Percentiles rank a stretch among this genome's conserved stretches.
phyloP scores from a whole-genome alignment of 345 rosid species.

The Barbarea vulgaris region DNA sequence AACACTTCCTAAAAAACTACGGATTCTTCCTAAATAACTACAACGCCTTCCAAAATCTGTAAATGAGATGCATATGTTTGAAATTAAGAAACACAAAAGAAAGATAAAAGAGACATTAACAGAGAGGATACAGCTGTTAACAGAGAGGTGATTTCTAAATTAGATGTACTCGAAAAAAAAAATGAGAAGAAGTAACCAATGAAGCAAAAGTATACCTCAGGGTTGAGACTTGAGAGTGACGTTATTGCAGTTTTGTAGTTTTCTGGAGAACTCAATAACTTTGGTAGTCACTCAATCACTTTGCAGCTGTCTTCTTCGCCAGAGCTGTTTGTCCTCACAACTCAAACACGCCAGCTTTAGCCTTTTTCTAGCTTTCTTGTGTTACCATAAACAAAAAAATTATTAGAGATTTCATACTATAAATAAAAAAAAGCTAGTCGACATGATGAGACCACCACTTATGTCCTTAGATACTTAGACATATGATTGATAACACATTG shows the following conservation, averaged over 20 bases:
- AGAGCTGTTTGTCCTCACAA: slow-evolving; percentile 25
- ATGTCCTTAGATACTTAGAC: background rate
- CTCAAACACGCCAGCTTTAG: slow-evolving; percentile 24
- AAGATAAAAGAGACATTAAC: too few relatives aligned
- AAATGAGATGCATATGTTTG: too few relatives aligned
- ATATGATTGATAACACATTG: background rate
- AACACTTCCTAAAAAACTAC: too few relatives aligned
- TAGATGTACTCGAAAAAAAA: slow-evolving; percentile 31
- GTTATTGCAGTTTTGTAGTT: slow-evolving; percentile 31
- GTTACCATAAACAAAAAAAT: slow-evolving; percentile 11
- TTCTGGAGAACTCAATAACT: slow-evolving; percentile 10
- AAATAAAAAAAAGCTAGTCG: slow-evolving; percentile 13
- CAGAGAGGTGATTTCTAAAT: slow-evolving; percentile 36
- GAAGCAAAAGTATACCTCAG: slow-evolving; percentile 36
- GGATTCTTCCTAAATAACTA: too few relatives aligned
- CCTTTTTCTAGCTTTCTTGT: slow-evolving; percentile 30
- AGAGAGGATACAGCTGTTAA: slow-evolving; percentile 45
- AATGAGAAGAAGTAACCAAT: slow-evolving; percentile 35
- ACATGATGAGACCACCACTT: slow-evolving; percentile 2
- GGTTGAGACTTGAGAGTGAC: slow-evolving; percentile 34
- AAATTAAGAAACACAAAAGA: too few relatives aligned
- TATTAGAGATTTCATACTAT: slow-evolving; percentile 13
- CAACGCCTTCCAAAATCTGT: too few relatives aligned
- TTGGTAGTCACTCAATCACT: slow-evolving; percentile 29
- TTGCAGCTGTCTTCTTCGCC: slow-evolving; percentile 34